phyloP scores from a whole-genome alignment of 2,329 filamentous ascomycete species.

The Colletotrichum sp. region DNA sequence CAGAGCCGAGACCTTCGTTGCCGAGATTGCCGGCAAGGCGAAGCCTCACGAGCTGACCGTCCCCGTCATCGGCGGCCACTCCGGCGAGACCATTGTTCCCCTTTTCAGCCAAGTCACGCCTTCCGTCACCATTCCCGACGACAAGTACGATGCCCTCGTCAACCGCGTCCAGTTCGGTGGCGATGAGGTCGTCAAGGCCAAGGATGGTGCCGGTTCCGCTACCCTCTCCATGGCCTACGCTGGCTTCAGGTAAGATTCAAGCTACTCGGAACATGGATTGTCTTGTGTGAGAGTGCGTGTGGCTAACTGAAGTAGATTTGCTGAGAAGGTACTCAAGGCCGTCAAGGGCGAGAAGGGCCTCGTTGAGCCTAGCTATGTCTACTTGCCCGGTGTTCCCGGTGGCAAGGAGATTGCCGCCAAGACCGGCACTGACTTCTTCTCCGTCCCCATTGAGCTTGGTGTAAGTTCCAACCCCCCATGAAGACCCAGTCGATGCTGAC shows the following conservation, averaged over 20 bases:
- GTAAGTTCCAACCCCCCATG: constrained; percentile 60
- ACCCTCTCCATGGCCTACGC: constrained; percentile 96
- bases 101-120: constrained; percentile 93
- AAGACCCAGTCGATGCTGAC: constrained; percentile 27
- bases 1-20: constrained; percentile 95
- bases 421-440: constrained; percentile 92
- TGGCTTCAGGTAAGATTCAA: constrained; percentile 75
- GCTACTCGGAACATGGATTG: background rate
- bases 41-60: constrained; percentile 84
- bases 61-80: constrained; percentile 96
- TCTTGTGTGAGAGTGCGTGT: constrained; percentile 22
- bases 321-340: constrained; percentile 92
- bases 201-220: constrained; percentile 88
- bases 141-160: constrained; percentile 89
- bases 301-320: constrained; percentile 67
- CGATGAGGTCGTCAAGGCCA: constrained; percentile 95
- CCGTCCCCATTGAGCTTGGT: constrained; percentile 92
- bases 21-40: constrained; percentile 81
- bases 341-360: constrained; percentile 89
- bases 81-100: constrained; percentile 96
- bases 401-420: constrained; percentile 86
- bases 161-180: constrained; percentile 98
- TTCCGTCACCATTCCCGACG: constrained; percentile 78
- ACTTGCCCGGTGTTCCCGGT: constrained; percentile 87
- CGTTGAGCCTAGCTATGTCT: constrained; percentile 94